These are phyloP conservation scores for Camelina neglecta DNA, from an alignment of 345 rosid genomes.

Conservation along the genomic window DNA sequence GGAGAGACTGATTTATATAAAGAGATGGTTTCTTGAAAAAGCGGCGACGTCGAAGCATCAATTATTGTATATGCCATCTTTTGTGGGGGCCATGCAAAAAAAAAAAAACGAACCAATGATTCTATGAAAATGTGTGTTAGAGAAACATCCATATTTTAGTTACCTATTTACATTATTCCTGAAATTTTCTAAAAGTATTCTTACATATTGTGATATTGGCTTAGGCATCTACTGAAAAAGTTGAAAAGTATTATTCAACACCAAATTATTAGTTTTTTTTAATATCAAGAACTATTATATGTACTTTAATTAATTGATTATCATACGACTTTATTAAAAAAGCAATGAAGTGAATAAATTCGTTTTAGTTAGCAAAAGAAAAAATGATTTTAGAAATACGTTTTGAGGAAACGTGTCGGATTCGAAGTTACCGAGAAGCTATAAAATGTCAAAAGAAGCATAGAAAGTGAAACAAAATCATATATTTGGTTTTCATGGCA, in stretches of 20 bases:
- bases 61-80: constrained; percentile 34
- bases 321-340: too few species aligned
- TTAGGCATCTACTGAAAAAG: too few species aligned
- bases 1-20: constrained; percentile 6
- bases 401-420: not conserved
- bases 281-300: too few species aligned
- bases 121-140: not conserved
- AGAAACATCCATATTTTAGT: not conserved
- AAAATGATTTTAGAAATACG: not conserved
- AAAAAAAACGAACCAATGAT: constrained; percentile 17
- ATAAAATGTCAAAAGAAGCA: constrained; percentile 1
- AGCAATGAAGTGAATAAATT: not conserved
- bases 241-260: too few species aligned
- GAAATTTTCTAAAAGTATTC: too few species aligned
- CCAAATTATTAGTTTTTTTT: too few species aligned
- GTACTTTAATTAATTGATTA: too few species aligned
- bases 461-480: not conserved
- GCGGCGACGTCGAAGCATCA: constrained; percentile 32
- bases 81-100: constrained; percentile 25
- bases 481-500: not conserved
- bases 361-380: not conserved
- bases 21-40: constrained; percentile 28
- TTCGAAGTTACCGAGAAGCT: constrained; percentile 7
- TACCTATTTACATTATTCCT: too few species aligned
- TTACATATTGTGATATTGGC: too few species aligned